Evolutionary conservation across 345 rosid species (phyloP), one percentile per base, ranked within the genome.

Genomic region (Arabidopsis suecica): DNA sequence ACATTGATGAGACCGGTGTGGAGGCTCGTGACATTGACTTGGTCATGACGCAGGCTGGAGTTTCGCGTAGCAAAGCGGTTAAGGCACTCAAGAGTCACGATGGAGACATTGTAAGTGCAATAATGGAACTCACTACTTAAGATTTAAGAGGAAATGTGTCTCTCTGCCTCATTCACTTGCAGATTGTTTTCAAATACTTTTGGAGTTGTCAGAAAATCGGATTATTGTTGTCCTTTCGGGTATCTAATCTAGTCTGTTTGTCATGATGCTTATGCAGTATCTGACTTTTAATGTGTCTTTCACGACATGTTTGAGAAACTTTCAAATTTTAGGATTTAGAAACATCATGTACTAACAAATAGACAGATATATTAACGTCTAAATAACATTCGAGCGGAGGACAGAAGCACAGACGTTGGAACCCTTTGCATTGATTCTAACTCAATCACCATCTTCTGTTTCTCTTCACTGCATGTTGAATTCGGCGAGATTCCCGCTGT

Each of bases 21-120:
- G 97, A 91, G 85, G 84, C 82, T 42, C 86, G 89, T 32, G 97
- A 90, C 84, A 87, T 91, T 74, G 95, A 91, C 59, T 80, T 89
- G 83, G 94, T 89, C 41, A 85, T 89, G 94, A 91, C 97, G 61
- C 97, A 89, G 78, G 93, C 97, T 5, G 88, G 93, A 47, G 89
- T 88, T 9, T 84, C 93, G 0, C 84, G 86, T 56, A 69, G 80
- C 84, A 93, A 83, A 80, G 94, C 98, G 14, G 94, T 90, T 36
- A 90, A 83, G 77, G 93, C 96, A 47, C 93, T 93, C 77, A 88
- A 86, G 85, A 51, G 87, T 28, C 81, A 79, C 60, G 77, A 76
- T 44, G 98, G 96, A n/a, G 96, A 93, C 75, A 93, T 93, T 73
- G 98, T 93, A 60, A 84, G 94, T 69, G 96, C 98, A 6, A 93